A percentile compares a stretch with the other conserved stretches of the same genome.
Conservation (phyloP, 23 red algal species). For the Gracilariopsis chorda region DNA sequence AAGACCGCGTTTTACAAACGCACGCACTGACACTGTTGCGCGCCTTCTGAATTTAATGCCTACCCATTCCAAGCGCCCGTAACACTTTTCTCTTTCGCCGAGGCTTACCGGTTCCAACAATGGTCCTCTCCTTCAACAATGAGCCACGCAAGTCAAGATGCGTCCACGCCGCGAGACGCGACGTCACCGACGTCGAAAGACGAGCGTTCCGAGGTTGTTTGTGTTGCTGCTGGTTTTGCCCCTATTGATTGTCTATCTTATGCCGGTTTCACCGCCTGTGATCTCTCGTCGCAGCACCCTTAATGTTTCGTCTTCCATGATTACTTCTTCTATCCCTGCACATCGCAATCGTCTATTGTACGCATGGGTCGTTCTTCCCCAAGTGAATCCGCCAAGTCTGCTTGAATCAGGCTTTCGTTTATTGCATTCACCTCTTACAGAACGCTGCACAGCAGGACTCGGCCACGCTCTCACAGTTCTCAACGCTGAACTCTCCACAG, state of each 20-base stretch:
- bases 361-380: constrained; percentile 4
- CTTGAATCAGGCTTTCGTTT: constrained; percentile 14
- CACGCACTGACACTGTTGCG: too few relatives aligned
- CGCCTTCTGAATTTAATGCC: too few relatives aligned
- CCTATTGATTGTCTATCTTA: neutral
- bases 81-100: neutral
- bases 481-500: constrained; percentile 38
- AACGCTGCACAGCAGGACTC: neutral
- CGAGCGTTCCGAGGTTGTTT: neutral
- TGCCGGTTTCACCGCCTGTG: neutral
- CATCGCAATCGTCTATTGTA: neutral
- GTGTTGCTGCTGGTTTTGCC: neutral
- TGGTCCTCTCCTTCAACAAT: too few relatives aligned
- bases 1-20: too few relatives aligned
- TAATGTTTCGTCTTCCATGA: neutral
- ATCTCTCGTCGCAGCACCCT: neutral
- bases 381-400: neutral
- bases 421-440: constrained; percentile 12
- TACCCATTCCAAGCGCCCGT: neutral
- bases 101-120: too few relatives aligned
- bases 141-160: neutral
- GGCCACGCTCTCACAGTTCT: constrained; percentile 42
- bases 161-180: neutral
- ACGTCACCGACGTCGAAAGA: neutral
- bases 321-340: neutral